Conservation (phyloP, 345 rosid species). For the Eucalyptus leucophloia region DNA sequence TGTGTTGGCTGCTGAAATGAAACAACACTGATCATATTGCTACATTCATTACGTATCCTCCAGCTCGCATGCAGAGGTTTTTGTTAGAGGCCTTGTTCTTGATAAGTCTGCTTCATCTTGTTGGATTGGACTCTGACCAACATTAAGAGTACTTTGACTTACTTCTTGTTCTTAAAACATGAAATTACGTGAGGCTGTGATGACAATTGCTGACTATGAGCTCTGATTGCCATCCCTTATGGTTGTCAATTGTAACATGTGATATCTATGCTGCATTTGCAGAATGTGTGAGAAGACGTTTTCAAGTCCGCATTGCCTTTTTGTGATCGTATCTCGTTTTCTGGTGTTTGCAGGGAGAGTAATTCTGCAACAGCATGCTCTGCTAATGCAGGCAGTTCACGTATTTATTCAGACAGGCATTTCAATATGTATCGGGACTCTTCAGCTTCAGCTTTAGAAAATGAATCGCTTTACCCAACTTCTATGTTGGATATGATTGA, state of each 20-base stretch:
- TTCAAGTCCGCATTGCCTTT: background rate
- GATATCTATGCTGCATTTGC: background rate
- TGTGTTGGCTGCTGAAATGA: background rate
- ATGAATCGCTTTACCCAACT: conserved; percentile 42
- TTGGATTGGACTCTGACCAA: background rate
- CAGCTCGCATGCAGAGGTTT: background rate
- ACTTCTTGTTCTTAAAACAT: background rate
- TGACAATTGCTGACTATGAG: background rate
- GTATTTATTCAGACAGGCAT: background rate
- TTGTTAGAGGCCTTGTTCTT: background rate
- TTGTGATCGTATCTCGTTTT: background rate
- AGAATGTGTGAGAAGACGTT: background rate
- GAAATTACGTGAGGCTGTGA: background rate
- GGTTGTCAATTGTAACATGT: background rate
- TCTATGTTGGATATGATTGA: conserved; percentile 42
- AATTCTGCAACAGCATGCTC: conserved; percentile 6
- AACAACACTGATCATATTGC: background rate
- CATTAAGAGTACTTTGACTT: background rate
- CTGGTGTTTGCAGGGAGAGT: conserved; percentile 18
- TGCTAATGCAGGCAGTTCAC: conserved; percentile 15
- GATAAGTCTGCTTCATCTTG: background rate
- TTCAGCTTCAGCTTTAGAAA: conserved; percentile 12
- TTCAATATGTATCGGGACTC: conserved; percentile 18
- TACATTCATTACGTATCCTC: background rate
- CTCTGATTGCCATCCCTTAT: background rate